phyloP scores from a whole-genome alignment of 179 eudicot species.

The Gypsophila paniculata region DNA sequence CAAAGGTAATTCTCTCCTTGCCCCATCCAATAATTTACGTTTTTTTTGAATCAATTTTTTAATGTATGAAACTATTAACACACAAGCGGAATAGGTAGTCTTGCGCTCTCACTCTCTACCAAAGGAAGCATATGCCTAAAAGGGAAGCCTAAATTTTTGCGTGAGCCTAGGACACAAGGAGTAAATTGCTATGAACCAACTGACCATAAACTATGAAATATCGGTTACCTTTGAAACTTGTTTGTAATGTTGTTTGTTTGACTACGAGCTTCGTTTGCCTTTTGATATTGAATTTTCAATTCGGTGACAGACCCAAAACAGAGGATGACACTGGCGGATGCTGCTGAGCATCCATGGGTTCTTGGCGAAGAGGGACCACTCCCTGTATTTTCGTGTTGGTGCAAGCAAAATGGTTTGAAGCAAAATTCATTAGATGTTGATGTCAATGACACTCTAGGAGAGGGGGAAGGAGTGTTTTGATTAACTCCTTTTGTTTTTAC shows the following conservation, averaged over 20 bases:
- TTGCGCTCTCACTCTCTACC: not conserved
- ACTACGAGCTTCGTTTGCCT: not conserved
- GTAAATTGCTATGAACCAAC: not conserved
- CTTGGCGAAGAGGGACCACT: conserved; percentile 66
- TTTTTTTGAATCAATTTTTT: too few species aligned
- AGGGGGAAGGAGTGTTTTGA: conserved; percentile 12
- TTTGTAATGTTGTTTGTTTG: not conserved
- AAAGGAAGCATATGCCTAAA: not conserved
- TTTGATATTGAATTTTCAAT: conserved; percentile 7
- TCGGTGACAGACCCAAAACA: conserved; percentile 56
- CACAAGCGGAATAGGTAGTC: too few species aligned
- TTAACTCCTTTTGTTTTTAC: conserved; percentile 6
- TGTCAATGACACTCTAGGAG: conserved; percentile 13
- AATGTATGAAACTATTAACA: too few species aligned
- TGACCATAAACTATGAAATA: not conserved
- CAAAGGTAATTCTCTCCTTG: conserved; percentile 49
- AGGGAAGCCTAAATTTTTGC: not conserved
- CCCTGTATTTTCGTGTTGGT: conserved; percentile 79
- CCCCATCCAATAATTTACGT: too few species aligned
- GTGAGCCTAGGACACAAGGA: not conserved
- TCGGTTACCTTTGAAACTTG: not conserved
- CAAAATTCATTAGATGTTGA: conserved; percentile 26
- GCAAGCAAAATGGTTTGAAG: conserved; percentile 46
- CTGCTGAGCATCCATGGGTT: conserved; percentile 77
- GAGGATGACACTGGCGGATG: conserved; percentile 61